Conservation (phyloP, 495 filamentous ascomycete species). For the Penicillium odoratum region DNA sequence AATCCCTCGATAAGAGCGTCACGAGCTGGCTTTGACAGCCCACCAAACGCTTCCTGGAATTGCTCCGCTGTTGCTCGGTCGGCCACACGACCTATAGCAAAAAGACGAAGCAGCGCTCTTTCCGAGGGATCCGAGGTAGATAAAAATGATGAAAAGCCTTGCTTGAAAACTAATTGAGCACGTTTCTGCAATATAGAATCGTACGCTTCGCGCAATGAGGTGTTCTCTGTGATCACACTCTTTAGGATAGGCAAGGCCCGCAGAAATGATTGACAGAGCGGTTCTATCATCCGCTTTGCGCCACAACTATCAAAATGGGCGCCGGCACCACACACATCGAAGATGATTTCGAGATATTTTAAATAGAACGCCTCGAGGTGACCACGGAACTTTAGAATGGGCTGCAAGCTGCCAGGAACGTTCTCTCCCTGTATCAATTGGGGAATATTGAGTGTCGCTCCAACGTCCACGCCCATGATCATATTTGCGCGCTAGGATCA, state of each 20-base stretch:
- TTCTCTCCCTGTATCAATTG: slow-evolving; percentile 39
- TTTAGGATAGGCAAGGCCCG: slow-evolving; percentile 5
- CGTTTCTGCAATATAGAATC: slow-evolving; percentile 15
- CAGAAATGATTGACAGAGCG: slow-evolving; percentile 29
- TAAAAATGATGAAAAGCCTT: neutral
- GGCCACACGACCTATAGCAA: slow-evolving; percentile 24
- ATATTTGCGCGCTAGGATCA: slow-evolving; percentile 19
- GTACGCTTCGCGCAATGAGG: slow-evolving; percentile 26
- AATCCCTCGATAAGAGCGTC: slow-evolving; percentile 19
- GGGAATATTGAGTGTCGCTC: slow-evolving; percentile 41
- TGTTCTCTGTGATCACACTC: slow-evolving; percentile 10
- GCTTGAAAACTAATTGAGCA: neutral
- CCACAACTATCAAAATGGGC: slow-evolving; percentile 35
- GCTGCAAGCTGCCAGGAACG: slow-evolving; percentile 24
- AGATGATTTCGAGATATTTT: slow-evolving; percentile 31
- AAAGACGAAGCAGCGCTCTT: slow-evolving; percentile 25
- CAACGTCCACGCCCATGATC: slow-evolving; percentile 39
- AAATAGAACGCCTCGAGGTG: slow-evolving; percentile 30
- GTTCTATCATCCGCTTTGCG: slow-evolving; percentile 32
- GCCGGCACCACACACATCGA: slow-evolving; percentile 40
- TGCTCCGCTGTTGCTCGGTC: slow-evolving; percentile 13
- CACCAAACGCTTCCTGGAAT: slow-evolving; percentile 17
- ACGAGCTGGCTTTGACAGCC: slow-evolving; percentile 1
- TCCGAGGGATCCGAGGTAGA: neutral
- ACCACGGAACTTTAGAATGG: slow-evolving; percentile 19